Conservation (phyloP, 1,284 basidiomycete genomes). For the Cutaneotrichosporon daszewskae region DNA sequence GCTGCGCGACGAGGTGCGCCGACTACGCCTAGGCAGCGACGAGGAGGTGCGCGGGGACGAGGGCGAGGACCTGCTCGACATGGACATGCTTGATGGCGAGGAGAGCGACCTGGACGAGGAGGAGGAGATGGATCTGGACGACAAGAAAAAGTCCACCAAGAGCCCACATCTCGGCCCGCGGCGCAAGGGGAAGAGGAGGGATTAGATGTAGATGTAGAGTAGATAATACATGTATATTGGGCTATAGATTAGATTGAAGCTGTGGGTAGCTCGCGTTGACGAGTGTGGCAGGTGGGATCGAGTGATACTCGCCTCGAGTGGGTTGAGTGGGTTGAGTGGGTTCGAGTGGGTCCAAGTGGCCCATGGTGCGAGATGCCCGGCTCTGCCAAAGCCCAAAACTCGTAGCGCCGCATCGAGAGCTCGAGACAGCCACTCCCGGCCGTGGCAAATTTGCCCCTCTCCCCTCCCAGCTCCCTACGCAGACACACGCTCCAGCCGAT, state of each 20-base stretch:
- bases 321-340: neutral
- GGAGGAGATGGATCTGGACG: conserved; percentile 39
- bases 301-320: neutral
- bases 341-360: no score
- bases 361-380: no score
- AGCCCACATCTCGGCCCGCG: conserved; percentile 4
- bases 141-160: conserved; percentile 1
- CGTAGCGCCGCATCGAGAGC: no score
- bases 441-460: no score
- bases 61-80: conserved; percentile 34
- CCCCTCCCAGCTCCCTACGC: no score
- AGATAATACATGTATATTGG: neutral
- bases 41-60: conserved; percentile 33
- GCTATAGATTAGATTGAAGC: neutral
- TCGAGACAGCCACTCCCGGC: no score
- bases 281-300: no score
- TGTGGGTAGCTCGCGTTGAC: no score
- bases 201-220: neutral
- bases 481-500: no score
- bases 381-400: no score
- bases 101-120: conserved; percentile 33
- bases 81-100: conserved; percentile 38
- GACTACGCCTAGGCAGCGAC: conserved; percentile 51
- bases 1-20: conserved; percentile 63
- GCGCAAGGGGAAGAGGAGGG: neutral